These are phyloP conservation scores for Aspergillus coremiiformis DNA, from an alignment of 495 filamentous ascomycete genomes.

Conservation along the genomic window DNA sequence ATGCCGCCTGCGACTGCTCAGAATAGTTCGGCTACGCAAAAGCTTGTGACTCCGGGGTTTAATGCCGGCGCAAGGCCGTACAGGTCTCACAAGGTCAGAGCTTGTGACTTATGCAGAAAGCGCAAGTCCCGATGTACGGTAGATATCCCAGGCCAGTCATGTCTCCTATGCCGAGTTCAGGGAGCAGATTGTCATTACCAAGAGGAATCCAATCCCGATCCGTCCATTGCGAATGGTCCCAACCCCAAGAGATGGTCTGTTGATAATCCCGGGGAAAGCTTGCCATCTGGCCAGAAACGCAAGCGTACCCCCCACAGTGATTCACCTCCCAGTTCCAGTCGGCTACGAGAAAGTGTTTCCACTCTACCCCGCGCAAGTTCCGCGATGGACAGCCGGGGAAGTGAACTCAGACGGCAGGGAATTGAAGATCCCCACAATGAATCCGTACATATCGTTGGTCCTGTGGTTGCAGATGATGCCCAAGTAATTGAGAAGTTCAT, in stretches of 20 bases:
- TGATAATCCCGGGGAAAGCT: slow-evolving; percentile 17
- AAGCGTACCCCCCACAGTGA: slow-evolving; percentile 29
- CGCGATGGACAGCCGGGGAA: slow-evolving; percentile 25
- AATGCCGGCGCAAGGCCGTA: slow-evolving; percentile 43
- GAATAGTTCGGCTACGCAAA: slow-evolving; percentile 25
- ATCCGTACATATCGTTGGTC: slow-evolving; percentile 45
- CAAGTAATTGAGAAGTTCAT: slow-evolving; percentile 47
- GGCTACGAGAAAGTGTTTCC: slow-evolving; percentile 17
- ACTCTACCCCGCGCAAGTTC: slow-evolving; percentile 25
- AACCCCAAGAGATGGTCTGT: slow-evolving; percentile 27
- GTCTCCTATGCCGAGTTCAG: slow-evolving; percentile 44
- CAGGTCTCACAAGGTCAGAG: slow-evolving; percentile 45
- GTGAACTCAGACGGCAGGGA: slow-evolving; percentile 30
- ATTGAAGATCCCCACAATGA: slow-evolving; percentile 39
- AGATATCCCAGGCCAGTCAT: slow-evolving; percentile 42
- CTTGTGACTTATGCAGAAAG: slow-evolving; percentile 46
- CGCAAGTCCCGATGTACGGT: slow-evolving; percentile 47
- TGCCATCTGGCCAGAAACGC: slow-evolving; percentile 30
- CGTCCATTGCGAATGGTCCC: slow-evolving; percentile 18
- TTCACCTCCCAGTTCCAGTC: slow-evolving; percentile 13
- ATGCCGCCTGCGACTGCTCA: slow-evolving; percentile 33
- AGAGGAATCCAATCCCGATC: slow-evolving; percentile 29
- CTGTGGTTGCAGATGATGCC: slow-evolving; percentile 45
- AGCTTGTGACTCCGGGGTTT: slow-evolving; percentile 36
- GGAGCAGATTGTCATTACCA: slow-evolving; percentile 44